Evolutionary conservation across 2,329 filamentous ascomycete genomes (phyloP).

Genomic region (Fusarium algeriense): DNA sequence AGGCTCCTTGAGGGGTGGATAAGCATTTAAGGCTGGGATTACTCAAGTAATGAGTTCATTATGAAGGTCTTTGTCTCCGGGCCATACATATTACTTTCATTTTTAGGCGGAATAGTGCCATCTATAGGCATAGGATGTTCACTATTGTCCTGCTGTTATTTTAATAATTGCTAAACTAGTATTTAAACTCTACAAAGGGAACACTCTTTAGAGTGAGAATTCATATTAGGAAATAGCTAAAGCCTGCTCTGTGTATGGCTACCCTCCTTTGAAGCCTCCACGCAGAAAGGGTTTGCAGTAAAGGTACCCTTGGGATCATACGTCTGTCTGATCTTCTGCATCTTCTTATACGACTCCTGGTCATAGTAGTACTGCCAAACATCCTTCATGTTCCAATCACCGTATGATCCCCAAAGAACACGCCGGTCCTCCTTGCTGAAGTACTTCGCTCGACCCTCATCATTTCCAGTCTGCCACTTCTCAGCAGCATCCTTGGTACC

Average conservation of each 20-base stretch:
- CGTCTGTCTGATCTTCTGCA: constrained; percentile 46
- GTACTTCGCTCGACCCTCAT: constrained; percentile 48
- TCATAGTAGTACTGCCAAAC: constrained; percentile 52
- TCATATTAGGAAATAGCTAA: rapidly evolving
- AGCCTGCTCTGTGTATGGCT: not conserved
- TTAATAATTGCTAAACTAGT: too few relatives aligned
- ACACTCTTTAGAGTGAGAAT: too few relatives aligned
- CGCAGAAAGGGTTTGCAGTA: constrained; percentile 51
- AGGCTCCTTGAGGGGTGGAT: not conserved
- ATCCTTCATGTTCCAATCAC: constrained; percentile 48
- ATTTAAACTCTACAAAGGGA: too few relatives aligned
- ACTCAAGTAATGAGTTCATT: too few relatives aligned
- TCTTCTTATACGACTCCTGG: constrained; percentile 49
- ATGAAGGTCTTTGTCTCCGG: rapidly evolving
- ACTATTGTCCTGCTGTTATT: not conserved
- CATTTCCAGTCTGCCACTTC: constrained; percentile 59
- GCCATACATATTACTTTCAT: not conserved
- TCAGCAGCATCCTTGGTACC: not conserved
- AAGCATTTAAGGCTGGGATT: rapidly evolving
- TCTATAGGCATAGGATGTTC: not conserved
- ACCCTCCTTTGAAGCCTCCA: not conserved
- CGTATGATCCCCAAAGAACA: constrained; percentile 55
- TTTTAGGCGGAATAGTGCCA: not conserved
- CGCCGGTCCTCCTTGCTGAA: constrained; percentile 55
- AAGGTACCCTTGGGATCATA: constrained; percentile 54